Conservation (phyloP, 805 yeast species). For the Hagleromyces aurorensis region DNA sequence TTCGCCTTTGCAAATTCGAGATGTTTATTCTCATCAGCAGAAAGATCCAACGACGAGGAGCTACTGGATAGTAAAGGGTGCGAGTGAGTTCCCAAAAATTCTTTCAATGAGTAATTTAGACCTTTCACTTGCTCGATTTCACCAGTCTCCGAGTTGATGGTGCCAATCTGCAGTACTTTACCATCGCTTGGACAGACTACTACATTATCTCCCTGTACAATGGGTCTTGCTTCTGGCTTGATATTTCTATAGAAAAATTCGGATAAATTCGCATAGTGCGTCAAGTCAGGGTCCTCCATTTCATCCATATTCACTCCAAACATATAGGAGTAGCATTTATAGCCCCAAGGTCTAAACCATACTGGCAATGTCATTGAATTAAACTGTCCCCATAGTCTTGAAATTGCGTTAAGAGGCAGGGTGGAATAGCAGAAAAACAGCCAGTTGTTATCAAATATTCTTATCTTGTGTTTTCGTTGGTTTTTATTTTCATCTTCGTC, state of each 20-base stretch:
- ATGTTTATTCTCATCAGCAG: conserved; percentile 41
- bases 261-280: conserved; percentile 67
- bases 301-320: conserved; percentile 90
- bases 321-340: conserved; percentile 60
- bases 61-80: conserved; percentile 29
- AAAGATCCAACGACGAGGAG: conserved; percentile 21
- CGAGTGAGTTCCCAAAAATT: conserved; percentile 60
- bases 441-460: conserved; percentile 52
- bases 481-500: conserved; percentile 31
- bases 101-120: conserved; percentile 82
- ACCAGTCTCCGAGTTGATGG: conserved; percentile 56
- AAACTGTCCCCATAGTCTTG: conserved; percentile 91
- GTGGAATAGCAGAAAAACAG: conserved; percentile 82
- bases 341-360: conserved; percentile 83
- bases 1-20: conserved; percentile 70
- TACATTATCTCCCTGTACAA: conserved; percentile 47
- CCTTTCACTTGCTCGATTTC: conserved; percentile 97
- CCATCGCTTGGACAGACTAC: conserved; percentile 94
- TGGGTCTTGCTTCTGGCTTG: conserved; percentile 70
- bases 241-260: conserved; percentile 87
- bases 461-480: conserved; percentile 45
- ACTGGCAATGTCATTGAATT: conserved; percentile 77
- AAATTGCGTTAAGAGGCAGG: conserved; percentile 81
- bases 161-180: conserved; percentile 75
- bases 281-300: conserved; percentile 74